Evolutionary conservation across 176 grass and related monocot species (phyloP).

Genomic region (Eleusine coracana): DNA sequence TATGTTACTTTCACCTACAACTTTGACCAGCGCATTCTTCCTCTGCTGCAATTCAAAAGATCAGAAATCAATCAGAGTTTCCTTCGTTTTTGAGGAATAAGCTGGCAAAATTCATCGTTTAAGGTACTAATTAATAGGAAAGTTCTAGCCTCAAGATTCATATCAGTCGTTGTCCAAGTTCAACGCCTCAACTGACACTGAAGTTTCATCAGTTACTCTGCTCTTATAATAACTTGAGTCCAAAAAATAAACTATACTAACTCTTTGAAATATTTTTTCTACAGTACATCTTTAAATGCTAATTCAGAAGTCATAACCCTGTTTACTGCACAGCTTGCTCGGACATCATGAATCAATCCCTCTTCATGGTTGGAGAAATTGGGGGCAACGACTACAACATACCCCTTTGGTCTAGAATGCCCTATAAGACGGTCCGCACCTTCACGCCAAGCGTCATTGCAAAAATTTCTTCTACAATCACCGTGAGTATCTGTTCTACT

Average conservation of each 20-base stretch:
- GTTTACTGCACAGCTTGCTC: conserved; percentile 42
- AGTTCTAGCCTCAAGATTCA: too few species aligned
- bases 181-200: background rate
- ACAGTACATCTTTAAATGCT: too few species aligned
- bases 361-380: conserved; percentile 90
- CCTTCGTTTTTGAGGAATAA: too few species aligned
- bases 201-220: background rate
- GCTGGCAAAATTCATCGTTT: too few species aligned
- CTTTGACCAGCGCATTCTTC: conserved; percentile 2
- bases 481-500: conserved; percentile 42
- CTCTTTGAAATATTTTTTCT: too few species aligned
- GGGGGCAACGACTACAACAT: conserved; percentile 95
- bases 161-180: background rate
- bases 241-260: background rate
- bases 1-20: background rate
- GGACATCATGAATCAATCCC: conserved; percentile 48
- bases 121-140: too few species aligned
- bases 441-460: conserved; percentile 68
- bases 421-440: conserved; percentile 59
- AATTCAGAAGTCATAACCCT: background rate
- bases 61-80: too few species aligned
- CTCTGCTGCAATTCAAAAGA: background rate
- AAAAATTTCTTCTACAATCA: conserved; percentile 67
- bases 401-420: conserved; percentile 42
- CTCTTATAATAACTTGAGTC: too few species aligned